Evolutionary conservation across 2,329 filamentous ascomycete genomes (phyloP).

Genomic region (Calonectria fujianensis): DNA sequence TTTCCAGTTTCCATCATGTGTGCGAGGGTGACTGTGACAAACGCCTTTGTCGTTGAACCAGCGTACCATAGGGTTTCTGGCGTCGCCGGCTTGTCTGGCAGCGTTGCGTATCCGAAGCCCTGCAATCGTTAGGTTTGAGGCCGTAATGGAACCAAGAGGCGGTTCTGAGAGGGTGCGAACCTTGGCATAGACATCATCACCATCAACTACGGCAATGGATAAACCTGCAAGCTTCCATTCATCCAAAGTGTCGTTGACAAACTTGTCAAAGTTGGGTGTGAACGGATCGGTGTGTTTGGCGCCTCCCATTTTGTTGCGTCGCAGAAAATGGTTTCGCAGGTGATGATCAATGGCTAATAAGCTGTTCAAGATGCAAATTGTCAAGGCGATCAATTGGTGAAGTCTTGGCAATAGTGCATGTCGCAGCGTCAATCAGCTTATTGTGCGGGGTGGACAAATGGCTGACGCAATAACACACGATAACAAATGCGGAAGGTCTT

Average conservation of each 20-base stretch:
- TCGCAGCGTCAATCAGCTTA: not conserved
- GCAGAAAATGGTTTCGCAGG: not conserved
- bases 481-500: conserved; percentile 1
- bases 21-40: not conserved
- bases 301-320: not conserved
- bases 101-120: conserved; percentile 11
- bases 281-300: not conserved
- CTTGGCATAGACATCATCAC: conserved; percentile 3
- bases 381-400: not conserved
- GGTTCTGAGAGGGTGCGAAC: not conserved
- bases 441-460: conserved; percentile 5
- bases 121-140: not conserved
- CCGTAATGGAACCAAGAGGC: too few relatives aligned
- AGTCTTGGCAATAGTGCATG: not conserved
- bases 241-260: not conserved
- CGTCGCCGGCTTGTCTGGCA: conserved; percentile 2
- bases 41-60: not conserved
- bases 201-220: conserved; percentile 5
- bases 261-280: not conserved
- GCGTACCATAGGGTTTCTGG: conserved; percentile 13
- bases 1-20: not conserved
- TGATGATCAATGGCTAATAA: not conserved
- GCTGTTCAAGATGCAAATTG: not conserved
- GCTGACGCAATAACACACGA: not conserved
- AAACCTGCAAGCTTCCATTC: conserved; percentile 11